A percentile compares a stretch with the other conserved stretches of the same genome.
Evolutionary conservation across 129 eudicot species (phyloP).

Genomic region (Smallanthus sonchifolius): DNA sequence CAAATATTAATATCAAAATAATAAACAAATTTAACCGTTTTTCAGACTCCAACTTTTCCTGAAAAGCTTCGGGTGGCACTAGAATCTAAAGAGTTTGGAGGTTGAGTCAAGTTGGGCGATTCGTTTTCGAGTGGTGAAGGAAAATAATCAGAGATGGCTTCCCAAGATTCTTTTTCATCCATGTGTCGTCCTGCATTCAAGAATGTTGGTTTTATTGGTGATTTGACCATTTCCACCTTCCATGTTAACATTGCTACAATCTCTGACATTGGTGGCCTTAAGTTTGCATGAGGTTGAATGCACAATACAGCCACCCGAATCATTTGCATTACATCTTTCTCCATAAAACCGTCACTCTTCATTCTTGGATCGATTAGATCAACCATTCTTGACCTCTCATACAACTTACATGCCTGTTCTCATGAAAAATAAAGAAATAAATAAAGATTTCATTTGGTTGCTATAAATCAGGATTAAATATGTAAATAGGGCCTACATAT

Average conservation of each 20-base stretch:
- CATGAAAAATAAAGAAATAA: neutral
- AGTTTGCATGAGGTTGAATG: constrained; percentile 51
- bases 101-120: constrained; percentile 35
- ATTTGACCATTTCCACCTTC: constrained; percentile 32
- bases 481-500: constrained; percentile 38
- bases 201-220: constrained; percentile 48
- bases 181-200: constrained; percentile 32
- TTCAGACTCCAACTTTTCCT: neutral
- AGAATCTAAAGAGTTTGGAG: constrained; percentile 28
- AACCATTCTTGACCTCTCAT: constrained; percentile 45
- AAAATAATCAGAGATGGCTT: constrained; percentile 41
- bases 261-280: constrained; percentile 68
- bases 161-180: constrained; percentile 43
- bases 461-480: neutral
- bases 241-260: constrained; percentile 52
- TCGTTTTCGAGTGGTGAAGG: constrained; percentile 43
- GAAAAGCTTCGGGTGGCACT: constrained; percentile 5
- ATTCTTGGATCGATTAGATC: constrained; percentile 55
- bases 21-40: neutral
- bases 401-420: constrained; percentile 65
- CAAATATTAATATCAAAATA: neutral
- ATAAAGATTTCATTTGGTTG: neutral
- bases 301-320: constrained; percentile 53
- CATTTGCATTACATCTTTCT: constrained; percentile 48
- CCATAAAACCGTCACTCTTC: constrained; percentile 38